These are phyloP conservation scores for Panicum hallii DNA, from an alignment of 202 grass and related monocot genomes.

Conservation along the genomic window DNA sequence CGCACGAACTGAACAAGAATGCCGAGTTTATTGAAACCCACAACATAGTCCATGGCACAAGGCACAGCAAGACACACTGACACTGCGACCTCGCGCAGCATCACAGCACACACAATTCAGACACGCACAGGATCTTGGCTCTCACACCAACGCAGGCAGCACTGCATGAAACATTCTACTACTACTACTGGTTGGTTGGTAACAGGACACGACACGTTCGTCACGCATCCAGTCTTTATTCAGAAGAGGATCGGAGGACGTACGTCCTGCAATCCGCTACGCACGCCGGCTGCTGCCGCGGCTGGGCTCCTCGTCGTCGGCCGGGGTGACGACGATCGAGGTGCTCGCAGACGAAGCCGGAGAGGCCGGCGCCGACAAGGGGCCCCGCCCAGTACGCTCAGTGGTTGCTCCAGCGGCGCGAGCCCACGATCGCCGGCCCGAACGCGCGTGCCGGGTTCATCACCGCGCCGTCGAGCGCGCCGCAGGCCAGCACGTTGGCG, in stretches of 20 bases:
- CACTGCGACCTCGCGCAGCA: too few relatives aligned
- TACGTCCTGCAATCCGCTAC: background rate
- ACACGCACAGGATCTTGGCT: too few relatives aligned
- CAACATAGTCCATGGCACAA: too few relatives aligned
- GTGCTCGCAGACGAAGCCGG: constrained; percentile 56
- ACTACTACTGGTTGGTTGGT: too few relatives aligned
- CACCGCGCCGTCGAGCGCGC: constrained; percentile 29
- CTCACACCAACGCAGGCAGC: too few relatives aligned
- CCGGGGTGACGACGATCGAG: constrained; percentile 37
- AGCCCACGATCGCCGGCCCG: constrained; percentile 55
- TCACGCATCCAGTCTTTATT: background rate
- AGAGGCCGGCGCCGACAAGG: constrained; percentile 53
- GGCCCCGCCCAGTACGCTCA: constrained; percentile 71
- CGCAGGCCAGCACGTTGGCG: constrained; percentile 76
- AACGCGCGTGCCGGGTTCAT: constrained; percentile 49
- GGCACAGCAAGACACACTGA: too few relatives aligned
- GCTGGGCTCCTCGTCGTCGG: background rate
- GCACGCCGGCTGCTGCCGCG: background rate
- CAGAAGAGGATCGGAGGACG: background rate
- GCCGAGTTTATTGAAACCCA: too few relatives aligned
- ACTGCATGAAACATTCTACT: too few relatives aligned
- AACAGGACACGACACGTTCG: too few relatives aligned
- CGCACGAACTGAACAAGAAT: too few relatives aligned
- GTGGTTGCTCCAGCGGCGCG: constrained; percentile 61
- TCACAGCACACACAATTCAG: too few relatives aligned